Evolutionary conservation across 1,139 yeast species (phyloP), one percentile per base, ranked within the genome.

Genomic region (Fermentozyma sake): DNA sequence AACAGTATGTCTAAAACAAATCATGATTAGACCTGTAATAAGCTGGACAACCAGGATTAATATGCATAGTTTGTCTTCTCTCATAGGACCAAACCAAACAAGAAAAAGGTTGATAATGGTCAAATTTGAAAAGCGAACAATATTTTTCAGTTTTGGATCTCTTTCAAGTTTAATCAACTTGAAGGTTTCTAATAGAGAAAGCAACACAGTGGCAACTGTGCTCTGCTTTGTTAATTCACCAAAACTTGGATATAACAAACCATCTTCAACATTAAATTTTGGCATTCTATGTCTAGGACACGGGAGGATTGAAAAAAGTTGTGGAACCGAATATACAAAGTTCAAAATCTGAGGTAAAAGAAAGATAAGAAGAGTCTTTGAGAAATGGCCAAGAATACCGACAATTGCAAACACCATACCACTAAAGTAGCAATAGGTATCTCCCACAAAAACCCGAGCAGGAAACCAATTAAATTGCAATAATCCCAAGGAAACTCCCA

Each of bases 401-500:
- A 86, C 95, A 20, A 89, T 93, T 0, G 97, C 98, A 57, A 91
- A 89, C 1, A 91, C 95, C 98, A 91, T 91, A 3, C 99, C 99
- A 17, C 96, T 86, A 55, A 91, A 87, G 57, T 93, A 91, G 57
- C 99, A 91, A 61, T 83, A 93, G 0, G 98, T 91, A 50, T 91
- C 99, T 14, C 99, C 99, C 4, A 93, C 99, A 61, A 91, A 91
- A 1, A 86, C 97, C 33, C 61, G 60, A 0, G 98, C 87, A 1
- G 98, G 98, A 61, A 68, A 91, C 81, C 91, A 83, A 53, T 91
- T 91, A 62, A 69, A 80, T 44, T 73, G 76, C 39, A 84, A 71
- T 29, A 91, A 60, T 0, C 86, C 95, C 2, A 79, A 36, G 1
- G 95, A 76, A 3, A 86, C 94, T 0, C 96, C 96, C 18, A 89